Evolutionary conservation across 768 basidiomycete species (phyloP).

Genomic region (Suillus sp.): DNA sequence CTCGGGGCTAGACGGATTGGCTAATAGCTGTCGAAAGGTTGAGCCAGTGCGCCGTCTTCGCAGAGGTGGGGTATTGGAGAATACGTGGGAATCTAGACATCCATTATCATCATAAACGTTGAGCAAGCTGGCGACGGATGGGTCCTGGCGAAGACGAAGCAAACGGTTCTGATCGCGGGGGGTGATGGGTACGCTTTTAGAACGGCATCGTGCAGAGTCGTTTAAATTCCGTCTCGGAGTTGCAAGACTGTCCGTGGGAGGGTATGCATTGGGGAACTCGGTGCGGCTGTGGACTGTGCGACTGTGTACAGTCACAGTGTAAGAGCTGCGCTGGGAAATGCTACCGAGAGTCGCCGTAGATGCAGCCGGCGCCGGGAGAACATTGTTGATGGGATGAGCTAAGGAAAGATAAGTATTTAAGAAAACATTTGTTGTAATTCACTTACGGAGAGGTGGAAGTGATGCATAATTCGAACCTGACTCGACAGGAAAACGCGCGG

Average conservation of each 20-base stretch:
- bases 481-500: conserved; percentile 61
- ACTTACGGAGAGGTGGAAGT: conserved; percentile 73
- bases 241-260: conserved; percentile 35
- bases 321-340: conserved; percentile 57
- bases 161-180: conserved; percentile 55
- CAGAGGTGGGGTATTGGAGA: conserved; percentile 61
- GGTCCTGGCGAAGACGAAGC: conserved; percentile 66
- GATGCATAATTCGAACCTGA: conserved; percentile 56
- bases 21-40: conserved; percentile 73
- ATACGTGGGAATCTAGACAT: conserved; percentile 57
- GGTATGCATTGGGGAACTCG: conserved; percentile 66
- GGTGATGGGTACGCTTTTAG: conserved; percentile 40
- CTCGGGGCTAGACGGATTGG: conserved; percentile 43
- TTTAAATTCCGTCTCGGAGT: conserved; percentile 32
- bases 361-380: conserved; percentile 49
- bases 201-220: conserved; percentile 30
- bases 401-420: not conserved
- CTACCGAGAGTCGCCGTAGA: conserved; percentile 59
- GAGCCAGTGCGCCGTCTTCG: conserved; percentile 67
- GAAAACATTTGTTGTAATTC: conserved; percentile 14
- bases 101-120: conserved; percentile 77
- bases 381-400: conserved; percentile 71
- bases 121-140: conserved; percentile 75
- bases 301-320: conserved; percentile 70
- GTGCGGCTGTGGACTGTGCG: conserved; percentile 62